A percentile compares a stretch with the other conserved stretches of the same genome.
Conservation (phyloP, 2,329 filamentous ascomycete species). For the Microdochium paspali region DNA sequence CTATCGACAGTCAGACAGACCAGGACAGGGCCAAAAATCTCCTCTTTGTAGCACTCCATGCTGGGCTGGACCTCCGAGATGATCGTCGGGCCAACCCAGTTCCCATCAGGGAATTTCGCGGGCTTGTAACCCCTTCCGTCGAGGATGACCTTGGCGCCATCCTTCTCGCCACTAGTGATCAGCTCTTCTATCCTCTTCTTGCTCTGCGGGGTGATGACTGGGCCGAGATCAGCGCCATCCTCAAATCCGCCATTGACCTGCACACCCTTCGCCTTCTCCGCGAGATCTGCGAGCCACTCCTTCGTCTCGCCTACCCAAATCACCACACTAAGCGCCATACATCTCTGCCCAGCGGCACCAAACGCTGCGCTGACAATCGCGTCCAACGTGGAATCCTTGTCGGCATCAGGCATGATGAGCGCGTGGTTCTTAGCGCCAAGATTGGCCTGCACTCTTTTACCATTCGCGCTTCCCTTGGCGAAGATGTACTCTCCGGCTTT, state of each 20-base stretch:
- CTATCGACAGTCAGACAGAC: slow-evolving; percentile 22
- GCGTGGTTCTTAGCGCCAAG: slow-evolving; percentile 64
- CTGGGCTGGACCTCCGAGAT: slow-evolving; percentile 20
- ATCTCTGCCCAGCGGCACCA: slow-evolving; percentile 59
- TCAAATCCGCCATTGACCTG: slow-evolving; percentile 13
- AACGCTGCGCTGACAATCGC: slow-evolving; percentile 59
- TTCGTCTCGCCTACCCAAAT: slow-evolving; percentile 58
- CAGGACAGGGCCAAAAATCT: slow-evolving; percentile 26
- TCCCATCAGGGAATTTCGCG: slow-evolving; percentile 10
- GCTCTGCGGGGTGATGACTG: slow-evolving; percentile 11
- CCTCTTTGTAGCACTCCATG: slow-evolving; percentile 24
- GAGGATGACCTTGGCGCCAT: slow-evolving; percentile 11
- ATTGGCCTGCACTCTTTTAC: slow-evolving; percentile 62
- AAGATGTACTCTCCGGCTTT: slow-evolving; percentile 62
- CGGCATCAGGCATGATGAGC: slow-evolving; percentile 56
- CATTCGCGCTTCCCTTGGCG: slow-evolving; percentile 56
- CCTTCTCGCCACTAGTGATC: slow-evolving; percentile 10
- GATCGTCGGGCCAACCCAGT: slow-evolving; percentile 21
- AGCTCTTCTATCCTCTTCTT: slow-evolving; percentile 11
- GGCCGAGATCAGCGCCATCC: slow-evolving; percentile 10
- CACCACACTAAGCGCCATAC: slow-evolving; percentile 58
- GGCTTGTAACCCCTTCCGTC: slow-evolving; percentile 12
- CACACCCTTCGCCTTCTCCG: slow-evolving; percentile 49
- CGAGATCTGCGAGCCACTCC: slow-evolving; percentile 55
- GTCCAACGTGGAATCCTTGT: slow-evolving; percentile 60